Evolutionary conservation across 75 land plant genomes (phyloP).

Genomic region (Pinus taeda): DNA sequence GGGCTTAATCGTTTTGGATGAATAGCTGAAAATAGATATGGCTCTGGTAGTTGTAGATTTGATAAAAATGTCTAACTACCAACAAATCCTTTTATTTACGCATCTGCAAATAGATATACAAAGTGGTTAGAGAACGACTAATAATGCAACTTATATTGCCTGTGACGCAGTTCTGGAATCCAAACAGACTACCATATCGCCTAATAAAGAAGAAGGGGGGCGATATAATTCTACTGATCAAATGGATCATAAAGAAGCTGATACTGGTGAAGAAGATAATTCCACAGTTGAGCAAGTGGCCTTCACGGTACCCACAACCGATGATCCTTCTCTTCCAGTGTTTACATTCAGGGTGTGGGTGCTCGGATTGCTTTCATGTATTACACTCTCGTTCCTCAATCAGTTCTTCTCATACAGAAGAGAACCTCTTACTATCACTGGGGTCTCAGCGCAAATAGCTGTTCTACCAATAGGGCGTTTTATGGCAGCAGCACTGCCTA

Average conservation of each 20-base stretch:
- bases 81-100: no score
- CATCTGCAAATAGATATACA: no score
- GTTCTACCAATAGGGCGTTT: constrained; percentile 25
- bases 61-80: no score
- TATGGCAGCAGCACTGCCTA: constrained; percentile 46
- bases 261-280: constrained; percentile 7
- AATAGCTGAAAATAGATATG: constrained; percentile 17
- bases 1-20: no score
- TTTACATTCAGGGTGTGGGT: constrained; percentile 46
- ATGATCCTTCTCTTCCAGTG: constrained; percentile 36
- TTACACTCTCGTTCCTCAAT: constrained; percentile 39
- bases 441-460: constrained; percentile 34
- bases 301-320: constrained; percentile 35
- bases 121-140: no score
- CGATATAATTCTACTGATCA: not conserved
- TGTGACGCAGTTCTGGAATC: no score
- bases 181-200: no score
- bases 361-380: constrained; percentile 35
- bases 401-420: constrained; percentile 44
- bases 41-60: constrained; percentile 39
- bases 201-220: not conserved
- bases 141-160: no score
- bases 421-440: constrained; percentile 36
- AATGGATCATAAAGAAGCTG: not conserved
- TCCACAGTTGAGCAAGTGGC: constrained; percentile 44